Evolutionary conservation across 176 grass and related monocot genomes (phyloP).

Genomic region (Oryza longistaminata): DNA sequence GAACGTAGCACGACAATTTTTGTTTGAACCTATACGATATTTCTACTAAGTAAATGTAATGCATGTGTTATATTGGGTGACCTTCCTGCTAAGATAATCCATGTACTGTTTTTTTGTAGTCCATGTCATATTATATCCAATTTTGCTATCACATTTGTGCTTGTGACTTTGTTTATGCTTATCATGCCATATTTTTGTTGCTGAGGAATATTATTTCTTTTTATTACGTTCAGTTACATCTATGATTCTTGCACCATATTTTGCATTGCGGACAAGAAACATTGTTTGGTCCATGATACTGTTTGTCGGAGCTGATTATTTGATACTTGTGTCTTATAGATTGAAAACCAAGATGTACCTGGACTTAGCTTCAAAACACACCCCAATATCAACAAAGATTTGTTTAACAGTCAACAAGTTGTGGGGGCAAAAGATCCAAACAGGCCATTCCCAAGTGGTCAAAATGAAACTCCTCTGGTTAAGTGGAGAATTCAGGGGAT

Average conservation of each 20-base stretch:
- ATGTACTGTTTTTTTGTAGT: background rate
- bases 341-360: constrained; percentile 70
- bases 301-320: constrained; percentile 7
- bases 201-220: background rate
- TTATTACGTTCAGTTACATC: background rate
- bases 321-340: constrained; percentile 47
- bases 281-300: background rate
- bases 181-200: background rate
- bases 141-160: background rate
- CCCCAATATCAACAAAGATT: constrained; percentile 77
- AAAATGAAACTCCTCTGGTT: constrained; percentile 85
- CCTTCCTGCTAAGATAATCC: constrained; percentile 6
- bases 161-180: background rate
- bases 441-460: constrained; percentile 80
- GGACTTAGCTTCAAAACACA: constrained; percentile 89
- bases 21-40: background rate
- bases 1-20: background rate
- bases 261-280: background rate
- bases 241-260: background rate
- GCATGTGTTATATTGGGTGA: background rate
- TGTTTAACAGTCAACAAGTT: constrained; percentile 75
- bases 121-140: background rate
- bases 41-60: background rate
- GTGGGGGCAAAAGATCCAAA: constrained; percentile 89
- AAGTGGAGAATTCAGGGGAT: constrained; percentile 95